Evolutionary conservation across 768 basidiomycete genomes (phyloP), one percentile per base, ranked within the genome.

Genomic region (Amyloporia xantha): DNA sequence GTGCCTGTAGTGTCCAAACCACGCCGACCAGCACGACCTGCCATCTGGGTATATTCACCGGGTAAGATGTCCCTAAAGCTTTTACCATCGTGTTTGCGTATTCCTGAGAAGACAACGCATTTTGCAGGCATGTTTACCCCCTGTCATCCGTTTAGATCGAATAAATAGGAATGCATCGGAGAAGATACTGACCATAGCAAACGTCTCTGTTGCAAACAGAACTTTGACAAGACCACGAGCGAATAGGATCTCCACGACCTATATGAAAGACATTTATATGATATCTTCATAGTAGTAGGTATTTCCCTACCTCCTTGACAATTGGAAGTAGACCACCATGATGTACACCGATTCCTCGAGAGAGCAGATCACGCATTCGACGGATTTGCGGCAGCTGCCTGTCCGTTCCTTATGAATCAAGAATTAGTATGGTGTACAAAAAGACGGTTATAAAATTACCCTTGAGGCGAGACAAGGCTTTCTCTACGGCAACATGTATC

Each of bases 41-140:
- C 94, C 96, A 99, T 99, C 60, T 99, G 96, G 0, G 95, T 99
- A 62, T 97, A 97, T 67, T 93, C 92, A 35, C 90, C 93, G 21
- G 91, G 86, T 1, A 91, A 67, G 27, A 95, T 84, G 35, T 92
- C 90, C 51, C 96, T 80, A 74, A 99, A 99, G 56, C 70, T 84
- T 24, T 82, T 79, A 4, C 96, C 96, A 56, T 99, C 96, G 61
- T 98, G 95, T 63, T 99, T 99, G 39, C 92, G 78, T 44, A 88
- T 94, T 39, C 79, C 83, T 3, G 96, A 94, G 67, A 97, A 99
- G 5, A 97, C 96, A 3, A 99, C 96, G 59, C 86, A 93, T 73
- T 83, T 87, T 2, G 96, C 91, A 17, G 96, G 96, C 96, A 99
- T 99, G 67, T 99, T 99, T 47, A 99, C 96, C 42, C 96, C 96